Evolutionary conservation across 257 asterid genomes (phyloP).

Genomic region (Plantago ovata): DNA sequence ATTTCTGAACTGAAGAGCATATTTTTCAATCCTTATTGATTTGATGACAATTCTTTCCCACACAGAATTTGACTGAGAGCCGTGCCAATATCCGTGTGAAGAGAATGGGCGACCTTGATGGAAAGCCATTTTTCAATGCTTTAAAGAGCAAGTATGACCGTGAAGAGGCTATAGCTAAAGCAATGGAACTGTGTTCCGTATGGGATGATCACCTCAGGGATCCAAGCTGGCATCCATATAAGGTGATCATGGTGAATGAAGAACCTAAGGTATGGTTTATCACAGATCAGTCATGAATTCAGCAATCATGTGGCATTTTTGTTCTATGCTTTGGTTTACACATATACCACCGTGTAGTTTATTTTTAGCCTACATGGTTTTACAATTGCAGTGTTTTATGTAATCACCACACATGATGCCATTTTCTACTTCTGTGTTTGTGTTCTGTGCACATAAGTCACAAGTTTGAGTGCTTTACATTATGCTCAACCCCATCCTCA

Average conservation of each 20-base stretch:
- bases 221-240: slow-evolving; percentile 80
- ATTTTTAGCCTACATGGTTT: too few species aligned
- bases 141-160: slow-evolving; percentile 33
- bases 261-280: slow-evolving; percentile 55
- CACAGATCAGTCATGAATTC: too few species aligned
- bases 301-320: too few species aligned
- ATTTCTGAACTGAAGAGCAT: slow-evolving; percentile 4
- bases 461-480: too few species aligned
- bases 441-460: too few species aligned
- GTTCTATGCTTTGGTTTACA: too few species aligned
- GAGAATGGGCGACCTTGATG: slow-evolving; percentile 69
- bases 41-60: slow-evolving; percentile 9
- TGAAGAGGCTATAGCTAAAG: slow-evolving; percentile 34
- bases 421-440: too few species aligned
- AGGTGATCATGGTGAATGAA: slow-evolving; percentile 42
- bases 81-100: slow-evolving; percentile 58
- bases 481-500: too few species aligned
- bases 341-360: too few species aligned
- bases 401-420: too few species aligned
- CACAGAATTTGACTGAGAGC: slow-evolving; percentile 39
- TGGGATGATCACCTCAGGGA: slow-evolving; percentile 75
- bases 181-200: slow-evolving; percentile 35
- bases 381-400: too few species aligned
- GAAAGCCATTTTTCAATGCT: slow-evolving; percentile 41
- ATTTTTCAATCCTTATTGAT: slow-evolving; percentile 4